Base-by-base conservation (phyloP, 495 filamentous ascomycete genomes). In the Terfezia boudieri region DNA sequence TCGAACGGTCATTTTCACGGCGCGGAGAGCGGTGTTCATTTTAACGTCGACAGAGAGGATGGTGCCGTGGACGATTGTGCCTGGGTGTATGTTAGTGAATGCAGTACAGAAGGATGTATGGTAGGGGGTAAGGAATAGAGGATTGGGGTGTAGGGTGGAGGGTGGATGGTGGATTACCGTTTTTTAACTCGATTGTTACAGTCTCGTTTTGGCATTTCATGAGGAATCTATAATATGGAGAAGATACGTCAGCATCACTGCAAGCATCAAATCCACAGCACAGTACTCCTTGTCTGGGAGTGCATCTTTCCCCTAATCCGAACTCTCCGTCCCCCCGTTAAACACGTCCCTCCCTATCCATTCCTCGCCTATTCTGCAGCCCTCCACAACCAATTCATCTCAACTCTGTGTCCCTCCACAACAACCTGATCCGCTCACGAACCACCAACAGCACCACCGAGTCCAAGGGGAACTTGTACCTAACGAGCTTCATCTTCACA, bases 201-300 rank as follows among this genome's bases (percentile, higher is more conserved):
- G 89, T 92, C 71, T 98, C 90, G 68, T 95, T 96, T 64, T 80
- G 78, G 68, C 86, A 94, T 75, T 96, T 98, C 90, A 96, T 95
- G 54, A 98, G 71, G 68, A 98, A 96, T 61, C 90, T 96, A 68
- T 54, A 60, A 55, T 59, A 49, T 55, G 56, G 35, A 67, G 56
- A 58, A 60, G 46, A 35, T 20, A 14, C 41, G 17, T 46, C 41
- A 46, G 12, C 65, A 73, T 67, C 74, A 70, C 64, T 65, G 60
- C 51, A 55, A 56, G 52, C 51, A 58, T n/a, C 50, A 50, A 20
- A 20, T 20, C 20, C 20, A 20, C 10, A 48, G 43, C 22, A 8
- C 56, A 14, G 43, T 32, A 8, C 7, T 17, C 7, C 41, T 7
- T 46, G 2, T 8, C 20, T 20, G 20, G 0, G 20, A 20, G n/a